These are phyloP conservation scores for Tricholoma hemisulphureum DNA, from an alignment of 768 basidiomycete genomes.

Conservation along the genomic window DNA sequence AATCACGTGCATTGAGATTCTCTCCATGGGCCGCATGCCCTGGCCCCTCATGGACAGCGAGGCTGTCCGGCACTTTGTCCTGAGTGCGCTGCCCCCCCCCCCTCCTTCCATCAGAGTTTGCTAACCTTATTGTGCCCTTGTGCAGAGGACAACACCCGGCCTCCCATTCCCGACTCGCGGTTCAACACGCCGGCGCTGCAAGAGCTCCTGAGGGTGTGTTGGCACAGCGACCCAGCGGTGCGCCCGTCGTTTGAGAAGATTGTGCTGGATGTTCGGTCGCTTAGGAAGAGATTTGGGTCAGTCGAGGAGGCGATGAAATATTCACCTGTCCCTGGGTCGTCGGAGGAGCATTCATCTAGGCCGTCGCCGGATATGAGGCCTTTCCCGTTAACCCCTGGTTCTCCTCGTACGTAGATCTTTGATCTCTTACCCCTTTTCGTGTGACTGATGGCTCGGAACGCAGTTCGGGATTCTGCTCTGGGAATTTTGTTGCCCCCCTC, in stretches of 20 bases:
- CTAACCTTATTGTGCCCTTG: slow-evolving; percentile 10
- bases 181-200: slow-evolving; percentile 34
- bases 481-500: slow-evolving; percentile 14
- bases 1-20: slow-evolving; percentile 62
- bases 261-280: slow-evolving; percentile 41
- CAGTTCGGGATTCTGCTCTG: background rate
- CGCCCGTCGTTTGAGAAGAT: slow-evolving; percentile 55
- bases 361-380: slow-evolving; percentile 45
- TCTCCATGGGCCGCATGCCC: slow-evolving; percentile 60
- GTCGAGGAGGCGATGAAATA: background rate
- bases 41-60: slow-evolving; percentile 54
- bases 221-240: slow-evolving; percentile 50
- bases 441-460: slow-evolving; percentile 2
- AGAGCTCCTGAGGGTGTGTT: slow-evolving; percentile 52
- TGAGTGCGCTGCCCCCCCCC: slow-evolving; percentile 38
- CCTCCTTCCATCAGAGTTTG: background rate
- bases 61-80: slow-evolving; percentile 48
- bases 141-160: slow-evolving; percentile 52
- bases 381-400: slow-evolving; percentile 21
- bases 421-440: background rate
- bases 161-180: slow-evolving; percentile 42
- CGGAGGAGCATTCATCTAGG: slow-evolving; percentile 13
- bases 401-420: slow-evolving; percentile 22
- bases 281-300: slow-evolving; percentile 39
- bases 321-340: slow-evolving; percentile 7